Evolutionary conservation across 306 rosid genomes (phyloP).

Genomic region (Macrotyloma uniflorum): DNA sequence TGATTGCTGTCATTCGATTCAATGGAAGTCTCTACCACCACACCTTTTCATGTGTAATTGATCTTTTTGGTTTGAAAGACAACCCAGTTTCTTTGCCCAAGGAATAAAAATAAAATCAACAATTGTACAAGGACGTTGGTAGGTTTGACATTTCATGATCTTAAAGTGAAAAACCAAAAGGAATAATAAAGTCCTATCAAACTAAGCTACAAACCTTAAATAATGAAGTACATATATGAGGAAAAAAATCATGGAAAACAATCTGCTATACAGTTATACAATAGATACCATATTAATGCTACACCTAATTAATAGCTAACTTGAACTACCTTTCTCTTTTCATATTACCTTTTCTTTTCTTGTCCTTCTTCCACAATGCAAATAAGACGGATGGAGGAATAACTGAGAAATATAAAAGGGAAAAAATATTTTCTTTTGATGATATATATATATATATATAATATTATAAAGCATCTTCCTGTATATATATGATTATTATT

Average conservation of each 20-base stretch:
- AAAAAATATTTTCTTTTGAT: constrained; percentile 31
- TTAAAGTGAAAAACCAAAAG: not conserved
- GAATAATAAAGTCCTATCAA: constrained; percentile 23
- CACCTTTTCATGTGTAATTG: not conserved
- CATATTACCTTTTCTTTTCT: constrained; percentile 28
- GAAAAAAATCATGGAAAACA: constrained; percentile 34
- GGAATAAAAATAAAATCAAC: not conserved
- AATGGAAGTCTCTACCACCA: not conserved
- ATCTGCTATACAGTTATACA: constrained; percentile 69
- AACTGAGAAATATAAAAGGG: not conserved
- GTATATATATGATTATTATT: not conserved
- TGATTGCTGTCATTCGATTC: not conserved
- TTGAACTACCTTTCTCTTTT: constrained; percentile 45
- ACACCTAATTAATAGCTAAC: constrained; percentile 35
- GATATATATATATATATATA: constrained; percentile 12
- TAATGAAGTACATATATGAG: constrained; percentile 32
- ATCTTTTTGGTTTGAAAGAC: not conserved
- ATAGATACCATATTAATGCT: constrained; percentile 38
- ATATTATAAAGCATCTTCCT: constrained; percentile 40
- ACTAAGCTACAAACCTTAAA: constrained; percentile 35
- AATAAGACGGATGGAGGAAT: constrained; percentile 26
- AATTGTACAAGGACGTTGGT: not conserved
- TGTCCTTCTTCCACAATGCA: constrained; percentile 39
- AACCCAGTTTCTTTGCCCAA: not conserved
- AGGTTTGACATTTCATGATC: not conserved